Evolutionary conservation across 2,329 filamentous ascomycete genomes (phyloP).

Genomic region (Talaromyces rugulosus): DNA sequence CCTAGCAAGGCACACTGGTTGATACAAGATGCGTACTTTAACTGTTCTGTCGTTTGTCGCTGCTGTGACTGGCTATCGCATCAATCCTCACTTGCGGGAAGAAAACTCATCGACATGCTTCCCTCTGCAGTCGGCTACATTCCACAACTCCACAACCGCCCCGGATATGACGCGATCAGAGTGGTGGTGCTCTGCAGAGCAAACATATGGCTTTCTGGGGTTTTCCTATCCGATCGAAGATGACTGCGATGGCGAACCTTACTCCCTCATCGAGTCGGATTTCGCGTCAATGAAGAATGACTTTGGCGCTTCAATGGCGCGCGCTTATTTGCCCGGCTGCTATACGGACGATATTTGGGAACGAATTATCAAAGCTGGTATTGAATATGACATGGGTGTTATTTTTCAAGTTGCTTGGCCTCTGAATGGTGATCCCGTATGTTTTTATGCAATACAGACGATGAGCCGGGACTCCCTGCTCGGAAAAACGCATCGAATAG

Average conservation of each 20-base stretch:
- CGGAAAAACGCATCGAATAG: background rate
- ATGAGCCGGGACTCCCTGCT: background rate
- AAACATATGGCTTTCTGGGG: background rate
- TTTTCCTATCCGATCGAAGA: background rate
- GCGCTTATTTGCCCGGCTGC: background rate
- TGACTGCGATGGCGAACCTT: background rate
- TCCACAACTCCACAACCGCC: background rate
- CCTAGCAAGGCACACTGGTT: background rate
- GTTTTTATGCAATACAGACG: background rate
- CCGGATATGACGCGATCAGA: background rate
- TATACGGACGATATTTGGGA: background rate
- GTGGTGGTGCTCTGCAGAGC: background rate
- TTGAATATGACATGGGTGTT: background rate
- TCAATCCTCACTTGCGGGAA: background rate
- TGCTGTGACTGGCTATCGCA: background rate
- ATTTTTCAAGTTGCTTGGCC: background rate
- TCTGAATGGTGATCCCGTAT: background rate
- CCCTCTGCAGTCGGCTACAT: background rate
- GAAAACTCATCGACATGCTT: background rate
- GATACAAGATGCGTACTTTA: background rate
- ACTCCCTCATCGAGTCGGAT: background rate
- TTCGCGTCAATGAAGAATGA: background rate
- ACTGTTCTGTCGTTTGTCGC: background rate
- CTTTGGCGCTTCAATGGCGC: background rate
- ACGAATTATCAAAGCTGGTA: background rate